Conservation (phyloP, 2,329 filamentous ascomycete genomes). For the Cylindrodendrum hubeiense region DNA sequence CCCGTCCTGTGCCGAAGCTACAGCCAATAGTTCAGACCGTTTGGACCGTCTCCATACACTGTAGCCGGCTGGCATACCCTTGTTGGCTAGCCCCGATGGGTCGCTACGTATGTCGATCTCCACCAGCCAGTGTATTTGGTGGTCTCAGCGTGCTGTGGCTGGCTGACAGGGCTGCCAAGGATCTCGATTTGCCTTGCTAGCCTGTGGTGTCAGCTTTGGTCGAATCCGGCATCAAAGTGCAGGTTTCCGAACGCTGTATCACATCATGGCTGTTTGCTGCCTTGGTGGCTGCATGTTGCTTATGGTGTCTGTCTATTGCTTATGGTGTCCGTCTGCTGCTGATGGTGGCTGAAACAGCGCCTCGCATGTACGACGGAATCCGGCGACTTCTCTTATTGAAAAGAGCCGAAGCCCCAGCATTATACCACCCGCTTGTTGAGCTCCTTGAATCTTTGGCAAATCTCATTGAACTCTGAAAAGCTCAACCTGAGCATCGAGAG, state of each 20-base stretch:
- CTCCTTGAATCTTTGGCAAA: not conserved
- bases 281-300: not conserved
- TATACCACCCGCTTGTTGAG: too few relatives aligned
- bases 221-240: conserved; percentile 1
- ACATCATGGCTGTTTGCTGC: too few relatives aligned
- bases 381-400: too few relatives aligned
- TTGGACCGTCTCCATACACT: not conserved
- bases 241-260: not conserved
- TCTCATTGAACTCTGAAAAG: not conserved
- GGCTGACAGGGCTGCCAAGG: not conserved
- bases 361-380: too few relatives aligned
- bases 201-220: conserved; percentile 13
- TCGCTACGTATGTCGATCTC: too few relatives aligned
- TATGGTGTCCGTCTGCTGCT: too few relatives aligned
- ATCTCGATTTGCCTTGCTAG: not conserved
- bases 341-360: too few relatives aligned
- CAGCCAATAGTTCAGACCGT: not conserved
- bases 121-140: too few relatives aligned
- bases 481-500: not conserved
- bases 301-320: not conserved
- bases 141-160: not conserved
- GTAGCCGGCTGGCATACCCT: not conserved
- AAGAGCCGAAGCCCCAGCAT: too few relatives aligned
- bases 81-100: too few relatives aligned
- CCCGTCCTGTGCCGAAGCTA: not conserved